Evolutionary conservation across 106 monocot species (phyloP), one percentile per base, ranked within the genome.

Genomic region (Platanthera guangdongensis): DNA sequence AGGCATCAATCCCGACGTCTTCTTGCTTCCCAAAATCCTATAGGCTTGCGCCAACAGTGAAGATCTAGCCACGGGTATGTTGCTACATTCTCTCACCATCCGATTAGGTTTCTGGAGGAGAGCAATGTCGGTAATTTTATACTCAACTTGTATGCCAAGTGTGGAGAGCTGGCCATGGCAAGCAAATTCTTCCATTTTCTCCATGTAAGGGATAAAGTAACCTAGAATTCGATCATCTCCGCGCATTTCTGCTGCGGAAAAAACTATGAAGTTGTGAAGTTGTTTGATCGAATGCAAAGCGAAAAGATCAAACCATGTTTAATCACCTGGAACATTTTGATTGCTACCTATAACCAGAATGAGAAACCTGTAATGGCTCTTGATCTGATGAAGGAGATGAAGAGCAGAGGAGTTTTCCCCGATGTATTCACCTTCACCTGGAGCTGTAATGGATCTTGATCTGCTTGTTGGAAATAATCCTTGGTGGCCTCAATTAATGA

Each of bases 181-280:
- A 80, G 50, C 57, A 84, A 48, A 51, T 80, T 89, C 67, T 96
- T 96, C 52, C 78, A 79, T 30, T 74, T 82, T 48, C 78, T 96
- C 87, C 74, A 1, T 15, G 45, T 22, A 2, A 85, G 74, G 86
- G 87, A 96, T 75, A 30, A 65, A 69, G 93, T 93, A 30, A 74
- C 87, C 6, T 96, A 93, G 96, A 96, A 96, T 82, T 89, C 89
- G 6, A 84, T 96, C 48, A 93, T 96, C n/a, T 93, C 83, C 14
- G 96, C 87, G 21, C 73, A 86, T 78, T 93, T 87, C 80, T 79
- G 75, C 3, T 78, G 59, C 25, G 91, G 86, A 6, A 78, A 82
- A 59, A 81, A 78, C 72, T 89, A 93, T 8, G 86, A 87, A 68
- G 91, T 89, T 8, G 51, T 78, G n/a, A 49, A 63, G 72, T 32